These are phyloP conservation scores for Butyriboletus pseudospeciosus DNA, from an alignment of 1,284 basidiomycete species.

Conservation along the genomic window DNA sequence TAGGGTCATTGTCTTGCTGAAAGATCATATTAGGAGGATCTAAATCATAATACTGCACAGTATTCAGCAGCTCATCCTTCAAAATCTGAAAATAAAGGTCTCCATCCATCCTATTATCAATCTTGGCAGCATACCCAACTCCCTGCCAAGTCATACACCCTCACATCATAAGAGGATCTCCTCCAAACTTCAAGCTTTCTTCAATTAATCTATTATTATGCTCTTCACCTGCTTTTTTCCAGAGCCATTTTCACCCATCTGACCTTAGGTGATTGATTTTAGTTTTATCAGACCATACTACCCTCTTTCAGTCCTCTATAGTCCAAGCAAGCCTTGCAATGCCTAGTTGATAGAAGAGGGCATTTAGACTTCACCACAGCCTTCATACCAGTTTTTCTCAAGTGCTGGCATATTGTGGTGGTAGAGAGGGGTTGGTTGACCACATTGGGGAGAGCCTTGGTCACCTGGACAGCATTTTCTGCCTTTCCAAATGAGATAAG, in stretches of 20 bases:
- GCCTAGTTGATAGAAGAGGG: not conserved
- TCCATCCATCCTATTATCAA: not conserved
- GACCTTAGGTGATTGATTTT: not conserved
- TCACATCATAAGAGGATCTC: not conserved
- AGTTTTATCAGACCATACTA: not conserved
- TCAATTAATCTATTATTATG: not conserved
- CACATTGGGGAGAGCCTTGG: no score
- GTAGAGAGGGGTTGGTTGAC: no score
- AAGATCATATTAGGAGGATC: no score
- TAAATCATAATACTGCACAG: no score
- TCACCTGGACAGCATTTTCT: no score
- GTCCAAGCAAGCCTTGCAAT: not conserved
- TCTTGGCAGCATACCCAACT: not conserved
- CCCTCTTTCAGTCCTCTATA: not conserved
- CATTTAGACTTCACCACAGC: conserved; percentile 8
- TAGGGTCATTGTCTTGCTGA: no score
- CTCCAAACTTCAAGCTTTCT: not conserved
- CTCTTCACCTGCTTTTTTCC: not conserved
- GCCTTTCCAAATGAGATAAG: no score
- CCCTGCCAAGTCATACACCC: not conserved
- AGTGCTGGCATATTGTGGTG: not conserved
- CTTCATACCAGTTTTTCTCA: conserved; percentile 4
- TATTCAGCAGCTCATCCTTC: no score
- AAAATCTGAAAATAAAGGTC: not conserved
- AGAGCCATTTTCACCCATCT: not conserved